Percentiles rank a stretch among this genome's conserved stretches.
phyloP scores from a whole-genome alignment of 2,329 filamentous ascomycete species.

The Beauveria bassiana region DNA sequence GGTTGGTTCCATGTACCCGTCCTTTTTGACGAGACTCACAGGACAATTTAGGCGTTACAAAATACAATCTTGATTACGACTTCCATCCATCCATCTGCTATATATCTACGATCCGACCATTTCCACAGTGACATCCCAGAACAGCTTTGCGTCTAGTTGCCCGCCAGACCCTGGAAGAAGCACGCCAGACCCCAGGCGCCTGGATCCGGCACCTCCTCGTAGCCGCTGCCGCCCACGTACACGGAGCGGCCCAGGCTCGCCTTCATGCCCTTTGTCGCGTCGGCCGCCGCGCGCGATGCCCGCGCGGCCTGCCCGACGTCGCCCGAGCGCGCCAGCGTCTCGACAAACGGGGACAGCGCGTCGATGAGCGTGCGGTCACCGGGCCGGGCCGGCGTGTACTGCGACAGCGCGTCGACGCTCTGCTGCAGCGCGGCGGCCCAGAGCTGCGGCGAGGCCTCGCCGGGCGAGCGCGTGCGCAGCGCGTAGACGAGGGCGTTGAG shows the following conservation, averaged over 20 bases:
- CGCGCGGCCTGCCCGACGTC: constrained; percentile 66
- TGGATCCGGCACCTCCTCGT: constrained; percentile 45
- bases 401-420: constrained; percentile 62
- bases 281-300: constrained; percentile 67
- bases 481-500: constrained; percentile 73
- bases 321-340: constrained; percentile 56
- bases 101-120: background rate
- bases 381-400: constrained; percentile 81
- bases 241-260: constrained; percentile 64
- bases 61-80: constrained; percentile 14
- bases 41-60: constrained; percentile 31
- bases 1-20: constrained; percentile 22
- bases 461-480: constrained; percentile 34
- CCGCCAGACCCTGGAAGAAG: constrained; percentile 73
- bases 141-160: constrained; percentile 14
- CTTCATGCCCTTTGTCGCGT: constrained; percentile 85
- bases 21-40: constrained; percentile 22
- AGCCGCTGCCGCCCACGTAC: constrained; percentile 37
- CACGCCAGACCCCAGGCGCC: constrained; percentile 69
- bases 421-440: constrained; percentile 61
- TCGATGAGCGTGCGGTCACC: constrained; percentile 90
- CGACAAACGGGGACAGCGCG: constrained; percentile 80
- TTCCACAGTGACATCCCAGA: no score
- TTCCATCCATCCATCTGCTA: background rate
- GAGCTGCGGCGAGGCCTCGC: constrained; percentile 28